phyloP scores from a whole-genome alignment of 208 protist genomes.

The Acanthamoeba sp. region DNA sequence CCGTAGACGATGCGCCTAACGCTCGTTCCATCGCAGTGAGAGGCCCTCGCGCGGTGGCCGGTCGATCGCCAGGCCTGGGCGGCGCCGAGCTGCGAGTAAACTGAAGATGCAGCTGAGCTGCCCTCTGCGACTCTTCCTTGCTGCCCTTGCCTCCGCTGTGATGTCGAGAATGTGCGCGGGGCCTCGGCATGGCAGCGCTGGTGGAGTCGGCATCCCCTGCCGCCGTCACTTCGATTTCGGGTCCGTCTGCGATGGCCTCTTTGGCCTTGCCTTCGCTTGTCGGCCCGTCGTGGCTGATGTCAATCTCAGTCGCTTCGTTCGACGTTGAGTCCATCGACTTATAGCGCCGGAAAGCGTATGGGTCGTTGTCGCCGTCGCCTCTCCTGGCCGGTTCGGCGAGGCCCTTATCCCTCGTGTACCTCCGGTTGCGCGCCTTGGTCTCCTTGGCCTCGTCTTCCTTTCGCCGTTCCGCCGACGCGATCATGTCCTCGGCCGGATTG shows the following conservation, averaged over 20 bases:
- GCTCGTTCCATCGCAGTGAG: too few species aligned
- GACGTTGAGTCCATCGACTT: background rate
- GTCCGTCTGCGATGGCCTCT: background rate
- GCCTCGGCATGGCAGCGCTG: too few species aligned
- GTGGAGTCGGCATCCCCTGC: background rate
- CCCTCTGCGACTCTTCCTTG: background rate
- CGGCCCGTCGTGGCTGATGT: background rate
- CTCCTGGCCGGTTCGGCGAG: too few species aligned
- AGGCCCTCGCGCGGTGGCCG: background rate
- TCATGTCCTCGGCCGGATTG: background rate
- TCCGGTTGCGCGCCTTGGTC: background rate
- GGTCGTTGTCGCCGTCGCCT: background rate
- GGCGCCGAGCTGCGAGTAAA: background rate
- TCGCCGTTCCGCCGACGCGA: background rate
- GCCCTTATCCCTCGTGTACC: background rate
- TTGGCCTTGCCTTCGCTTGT: constrained; percentile 23
- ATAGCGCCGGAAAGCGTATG: too few species aligned
- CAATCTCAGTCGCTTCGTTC: background rate
- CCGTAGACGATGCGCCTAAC: too few species aligned
- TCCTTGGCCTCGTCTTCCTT: background rate
- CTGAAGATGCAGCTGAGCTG: background rate
- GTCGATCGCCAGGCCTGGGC: too few species aligned
- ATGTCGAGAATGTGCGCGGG: too few species aligned
- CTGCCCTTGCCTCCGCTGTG: background rate
- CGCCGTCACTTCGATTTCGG: background rate